Percentiles rank a stretch among this genome's conserved stretches.
Evolutionary conservation across 306 rosid genomes (phyloP).

Genomic region (Echinosophora koreensis): DNA sequence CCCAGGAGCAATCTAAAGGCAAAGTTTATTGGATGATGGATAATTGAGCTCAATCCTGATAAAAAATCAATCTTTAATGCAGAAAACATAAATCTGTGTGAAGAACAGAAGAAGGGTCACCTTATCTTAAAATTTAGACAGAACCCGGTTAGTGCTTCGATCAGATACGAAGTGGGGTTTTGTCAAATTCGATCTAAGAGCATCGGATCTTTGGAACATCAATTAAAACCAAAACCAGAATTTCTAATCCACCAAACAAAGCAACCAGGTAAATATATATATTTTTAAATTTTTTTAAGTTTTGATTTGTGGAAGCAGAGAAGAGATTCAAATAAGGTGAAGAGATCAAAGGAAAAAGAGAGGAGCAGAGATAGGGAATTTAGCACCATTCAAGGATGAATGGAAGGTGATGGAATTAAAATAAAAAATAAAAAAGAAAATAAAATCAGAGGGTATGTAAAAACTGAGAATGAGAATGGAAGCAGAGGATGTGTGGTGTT

Average conservation of each 20-base stretch:
- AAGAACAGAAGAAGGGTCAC: constrained; percentile 49
- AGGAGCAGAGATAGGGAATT: constrained; percentile 29
- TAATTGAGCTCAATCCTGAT: constrained; percentile 34
- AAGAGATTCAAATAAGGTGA: constrained; percentile 34
- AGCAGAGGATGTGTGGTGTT: constrained; percentile 81
- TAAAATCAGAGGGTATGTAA: constrained; percentile 52
- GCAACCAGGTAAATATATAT: neutral
- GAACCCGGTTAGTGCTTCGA: constrained; percentile 65
- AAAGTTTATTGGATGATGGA: constrained; percentile 24
- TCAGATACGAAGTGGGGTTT: constrained; percentile 57
- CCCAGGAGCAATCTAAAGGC: constrained; percentile 45
- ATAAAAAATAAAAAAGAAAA: constrained; percentile 45
- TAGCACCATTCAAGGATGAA: constrained; percentile 59
- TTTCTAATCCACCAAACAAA: constrained; percentile 37
- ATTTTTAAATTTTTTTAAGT: neutral
- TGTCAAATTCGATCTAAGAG: constrained; percentile 63
- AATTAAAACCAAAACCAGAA: constrained; percentile 54
- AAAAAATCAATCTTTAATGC: constrained; percentile 56
- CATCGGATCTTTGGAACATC: constrained; percentile 71
- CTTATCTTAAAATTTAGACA: constrained; percentile 64
- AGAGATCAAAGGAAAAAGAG: constrained; percentile 40
- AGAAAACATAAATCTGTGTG: constrained; percentile 47
- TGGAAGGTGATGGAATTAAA: constrained; percentile 56
- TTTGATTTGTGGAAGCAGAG: constrained; percentile 55
- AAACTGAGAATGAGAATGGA: constrained; percentile 58